Evolutionary conservation across 2,329 filamentous ascomycete genomes (phyloP).

Genomic region (Chrysoporthe puriensis): DNA sequence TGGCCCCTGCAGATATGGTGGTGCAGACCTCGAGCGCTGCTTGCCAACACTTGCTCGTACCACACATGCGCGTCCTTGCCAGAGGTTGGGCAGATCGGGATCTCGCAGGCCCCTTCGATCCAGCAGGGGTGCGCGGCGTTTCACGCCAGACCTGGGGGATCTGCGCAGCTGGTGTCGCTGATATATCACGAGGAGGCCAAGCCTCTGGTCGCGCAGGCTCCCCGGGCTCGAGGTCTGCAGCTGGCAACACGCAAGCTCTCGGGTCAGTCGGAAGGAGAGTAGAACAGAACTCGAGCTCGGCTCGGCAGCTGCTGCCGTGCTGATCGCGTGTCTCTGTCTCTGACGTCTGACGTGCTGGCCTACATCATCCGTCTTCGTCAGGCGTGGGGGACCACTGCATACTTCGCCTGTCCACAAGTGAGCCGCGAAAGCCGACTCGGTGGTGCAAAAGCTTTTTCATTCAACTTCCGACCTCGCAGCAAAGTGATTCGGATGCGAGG

Average conservation of each 20-base stretch:
- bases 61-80: background rate
- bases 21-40: background rate
- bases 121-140: background rate
- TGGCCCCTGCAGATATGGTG: slow-evolving; percentile 23
- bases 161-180: background rate
- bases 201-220: background rate
- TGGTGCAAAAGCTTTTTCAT: background rate
- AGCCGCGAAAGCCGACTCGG: background rate
- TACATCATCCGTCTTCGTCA: background rate
- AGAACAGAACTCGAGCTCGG: background rate
- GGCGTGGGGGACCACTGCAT: background rate
- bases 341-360: background rate
- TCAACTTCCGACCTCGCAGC: background rate
- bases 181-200: background rate
- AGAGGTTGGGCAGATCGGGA: background rate
- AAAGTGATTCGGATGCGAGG: background rate
- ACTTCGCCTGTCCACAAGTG: background rate
- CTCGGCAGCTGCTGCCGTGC: slow-evolving; percentile 15
- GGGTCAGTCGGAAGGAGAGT: background rate
- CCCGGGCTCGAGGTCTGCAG: background rate
- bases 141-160: background rate
- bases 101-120: background rate
- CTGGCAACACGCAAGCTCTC: background rate
- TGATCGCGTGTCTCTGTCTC: background rate
- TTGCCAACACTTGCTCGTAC: background rate